phyloP scores from a whole-genome alignment of 2,329 filamentous ascomycete genomes.

The Xylaria digitata region DNA sequence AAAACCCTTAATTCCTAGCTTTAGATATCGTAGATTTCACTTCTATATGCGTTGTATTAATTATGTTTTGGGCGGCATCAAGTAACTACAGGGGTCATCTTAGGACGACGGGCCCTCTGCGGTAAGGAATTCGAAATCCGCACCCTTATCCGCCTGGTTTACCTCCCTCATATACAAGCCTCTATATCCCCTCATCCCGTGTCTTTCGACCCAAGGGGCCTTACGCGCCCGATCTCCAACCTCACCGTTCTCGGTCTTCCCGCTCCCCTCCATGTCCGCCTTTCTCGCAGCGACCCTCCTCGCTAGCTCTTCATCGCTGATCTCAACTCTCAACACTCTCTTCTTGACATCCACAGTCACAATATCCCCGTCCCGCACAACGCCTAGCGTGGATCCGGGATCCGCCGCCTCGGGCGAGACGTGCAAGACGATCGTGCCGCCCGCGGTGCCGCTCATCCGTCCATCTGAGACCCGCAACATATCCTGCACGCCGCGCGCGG shows the following conservation, averaged over 20 bases:
- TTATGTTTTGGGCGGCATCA: not conserved
- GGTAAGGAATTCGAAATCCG: slow-evolving; percentile 71
- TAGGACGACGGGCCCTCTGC: slow-evolving; percentile 51
- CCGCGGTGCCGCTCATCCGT: slow-evolving; percentile 84
- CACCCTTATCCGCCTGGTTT: slow-evolving; percentile 69
- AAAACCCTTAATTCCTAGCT: not conserved
- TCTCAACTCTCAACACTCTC: slow-evolving; percentile 67
- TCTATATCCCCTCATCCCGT: slow-evolving; percentile 64
- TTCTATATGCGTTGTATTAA: not conserved
- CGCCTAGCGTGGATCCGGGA: slow-evolving; percentile 80
- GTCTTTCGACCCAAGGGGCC: slow-evolving; percentile 58
- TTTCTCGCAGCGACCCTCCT: slow-evolving; percentile 71
- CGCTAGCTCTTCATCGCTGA: slow-evolving; percentile 76
- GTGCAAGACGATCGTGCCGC: slow-evolving; percentile 91
- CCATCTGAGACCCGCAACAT: slow-evolving; percentile 89
- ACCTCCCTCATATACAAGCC: slow-evolving; percentile 69
- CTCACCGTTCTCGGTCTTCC: slow-evolving; percentile 74
- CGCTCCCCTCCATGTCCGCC: slow-evolving; percentile 49
- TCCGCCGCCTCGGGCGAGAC: slow-evolving; percentile 85
- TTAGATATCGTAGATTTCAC: not conserved
- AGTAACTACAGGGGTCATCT: not conserved
- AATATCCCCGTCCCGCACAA: slow-evolving; percentile 80
- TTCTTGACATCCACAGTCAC: slow-evolving; percentile 82
- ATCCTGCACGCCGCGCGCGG: slow-evolving; percentile 78
- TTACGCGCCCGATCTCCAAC: slow-evolving; percentile 67